A percentile compares a stretch with the other conserved stretches of the same genome.
phyloP scores from a whole-genome alignment of 495 filamentous ascomycete genomes.

The Penicillium paradoxum region DNA sequence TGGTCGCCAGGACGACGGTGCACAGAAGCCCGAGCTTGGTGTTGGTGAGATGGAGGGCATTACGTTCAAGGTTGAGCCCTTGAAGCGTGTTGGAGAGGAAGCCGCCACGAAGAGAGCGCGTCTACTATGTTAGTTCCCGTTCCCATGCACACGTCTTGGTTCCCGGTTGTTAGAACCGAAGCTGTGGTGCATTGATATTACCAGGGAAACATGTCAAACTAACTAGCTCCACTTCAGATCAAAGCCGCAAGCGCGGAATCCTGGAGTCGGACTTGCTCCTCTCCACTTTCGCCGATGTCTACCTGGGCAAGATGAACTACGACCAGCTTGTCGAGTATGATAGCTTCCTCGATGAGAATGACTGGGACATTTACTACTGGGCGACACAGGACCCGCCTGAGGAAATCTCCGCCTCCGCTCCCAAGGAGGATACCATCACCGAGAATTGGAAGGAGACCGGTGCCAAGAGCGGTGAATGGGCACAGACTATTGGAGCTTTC shows the following conservation, averaged over 20 bases:
- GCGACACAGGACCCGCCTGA: constrained; percentile 77
- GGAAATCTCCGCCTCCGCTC: constrained; percentile 23
- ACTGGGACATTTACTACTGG: constrained; percentile 99
- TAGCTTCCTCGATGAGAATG: constrained; percentile 94
- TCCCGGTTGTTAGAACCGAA: background rate
- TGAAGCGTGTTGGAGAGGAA: constrained; percentile 77
- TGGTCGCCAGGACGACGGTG: constrained; percentile 48
- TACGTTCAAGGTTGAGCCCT: constrained; percentile 82
- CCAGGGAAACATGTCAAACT: background rate
- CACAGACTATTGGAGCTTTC: constrained; percentile 90
- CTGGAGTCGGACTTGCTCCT: constrained; percentile 94
- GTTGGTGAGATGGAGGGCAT: constrained; percentile 91
- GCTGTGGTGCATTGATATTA: background rate
- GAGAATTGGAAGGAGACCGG: constrained; percentile 51
- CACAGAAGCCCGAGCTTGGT: constrained; percentile 62
- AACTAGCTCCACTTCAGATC: constrained; percentile 54
- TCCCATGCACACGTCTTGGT: background rate
- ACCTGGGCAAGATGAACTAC: constrained; percentile 67
- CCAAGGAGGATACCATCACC: constrained; percentile 43
- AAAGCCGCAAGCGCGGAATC: constrained; percentile 93
- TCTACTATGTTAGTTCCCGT: constrained; percentile 69
- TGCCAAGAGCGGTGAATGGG: constrained; percentile 77
- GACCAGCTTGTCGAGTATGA: constrained; percentile 81
- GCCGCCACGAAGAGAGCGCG: constrained; percentile 77
- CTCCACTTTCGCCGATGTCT: constrained; percentile 83